Evolutionary conservation across 2,329 filamentous ascomycete genomes (phyloP).

Genomic region (Claviceps pusilla): DNA sequence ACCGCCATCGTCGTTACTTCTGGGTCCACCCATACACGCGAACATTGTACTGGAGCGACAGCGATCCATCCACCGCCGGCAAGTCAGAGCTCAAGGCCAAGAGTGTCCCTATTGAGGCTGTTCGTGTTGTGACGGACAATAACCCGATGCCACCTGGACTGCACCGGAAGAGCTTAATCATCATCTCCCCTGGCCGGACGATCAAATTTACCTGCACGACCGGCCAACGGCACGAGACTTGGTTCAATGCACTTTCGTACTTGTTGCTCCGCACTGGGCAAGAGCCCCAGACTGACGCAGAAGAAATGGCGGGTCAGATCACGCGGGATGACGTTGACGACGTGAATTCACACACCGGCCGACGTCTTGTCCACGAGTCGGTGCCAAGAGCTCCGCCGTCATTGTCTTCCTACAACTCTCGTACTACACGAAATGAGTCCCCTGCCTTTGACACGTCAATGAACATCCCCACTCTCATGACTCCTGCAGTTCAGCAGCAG

Average conservation of each 20-base stretch:
- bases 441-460: slow-evolving; percentile 36
- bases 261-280: slow-evolving; percentile 63
- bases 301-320: slow-evolving; percentile 42
- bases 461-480: slow-evolving; percentile 41
- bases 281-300: slow-evolving; percentile 45
- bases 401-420: slow-evolving; percentile 67
- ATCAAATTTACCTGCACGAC: slow-evolving; percentile 93
- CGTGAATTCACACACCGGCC: slow-evolving; percentile 56
- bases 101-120: slow-evolving; percentile 85
- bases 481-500: slow-evolving; percentile 26
- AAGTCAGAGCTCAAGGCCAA: slow-evolving; percentile 63
- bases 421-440: slow-evolving; percentile 51
- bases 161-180: slow-evolving; percentile 82
- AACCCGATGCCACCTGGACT: slow-evolving; percentile 91
- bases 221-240: slow-evolving; percentile 88
- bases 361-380: slow-evolving; percentile 19
- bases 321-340: slow-evolving; percentile 54
- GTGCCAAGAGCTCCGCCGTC: slow-evolving; percentile 46
- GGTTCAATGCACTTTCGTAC: slow-evolving; percentile 95
- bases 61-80: slow-evolving; percentile 68
- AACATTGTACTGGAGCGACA: slow-evolving; percentile 91
- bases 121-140: slow-evolving; percentile 82
- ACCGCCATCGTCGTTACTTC: slow-evolving; percentile 88
- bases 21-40: slow-evolving; percentile 98
- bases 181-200: slow-evolving; percentile 74